Evolutionary conservation across 2,329 filamentous ascomycete genomes (phyloP).

Genomic region (Xylariaceae sp.): DNA sequence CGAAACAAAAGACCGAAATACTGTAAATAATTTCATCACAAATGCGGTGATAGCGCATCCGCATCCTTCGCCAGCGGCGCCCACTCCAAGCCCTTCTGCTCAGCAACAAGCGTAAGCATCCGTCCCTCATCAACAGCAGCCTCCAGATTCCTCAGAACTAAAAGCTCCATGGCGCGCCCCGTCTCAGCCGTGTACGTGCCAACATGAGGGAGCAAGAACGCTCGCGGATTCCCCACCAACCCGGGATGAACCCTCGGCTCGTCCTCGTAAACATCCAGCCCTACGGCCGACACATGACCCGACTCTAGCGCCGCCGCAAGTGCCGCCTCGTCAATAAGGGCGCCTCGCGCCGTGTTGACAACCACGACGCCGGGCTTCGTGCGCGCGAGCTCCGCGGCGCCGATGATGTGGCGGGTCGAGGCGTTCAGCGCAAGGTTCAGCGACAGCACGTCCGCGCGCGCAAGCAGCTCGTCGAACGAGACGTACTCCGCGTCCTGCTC

Average conservation of each 20-base stretch:
- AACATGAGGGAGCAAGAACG: conserved; percentile 63
- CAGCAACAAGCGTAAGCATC: conserved; percentile 57
- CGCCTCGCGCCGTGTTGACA: conserved; percentile 55
- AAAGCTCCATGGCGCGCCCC: conserved; percentile 39
- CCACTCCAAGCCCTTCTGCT: conserved; percentile 47
- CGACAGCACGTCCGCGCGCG: conserved; percentile 51
- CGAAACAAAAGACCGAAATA: too few relatives aligned
- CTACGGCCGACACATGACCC: conserved; percentile 51
- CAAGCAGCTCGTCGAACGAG: conserved; percentile 51
- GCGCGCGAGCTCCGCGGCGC: conserved; percentile 44
- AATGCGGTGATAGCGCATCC: neutral
- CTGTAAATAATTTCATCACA: too few relatives aligned
- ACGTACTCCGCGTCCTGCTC: conserved; percentile 47
- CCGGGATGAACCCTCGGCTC: conserved; percentile 60
- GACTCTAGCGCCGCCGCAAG: conserved; percentile 50
- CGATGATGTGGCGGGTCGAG: conserved; percentile 50
- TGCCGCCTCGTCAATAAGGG: conserved; percentile 53
- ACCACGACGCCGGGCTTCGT: conserved; percentile 56
- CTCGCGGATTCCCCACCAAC: conserved; percentile 54
- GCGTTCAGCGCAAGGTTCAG: conserved; percentile 50
- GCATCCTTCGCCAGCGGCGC: conserved; percentile 16
- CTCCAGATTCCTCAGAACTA: conserved; percentile 48
- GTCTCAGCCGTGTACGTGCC: conserved; percentile 62
- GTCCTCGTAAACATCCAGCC: conserved; percentile 54
- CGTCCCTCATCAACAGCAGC: conserved; percentile 52